phyloP scores from a whole-genome alignment of 108 stramenopile species.

The Nitzschia sp. region DNA sequence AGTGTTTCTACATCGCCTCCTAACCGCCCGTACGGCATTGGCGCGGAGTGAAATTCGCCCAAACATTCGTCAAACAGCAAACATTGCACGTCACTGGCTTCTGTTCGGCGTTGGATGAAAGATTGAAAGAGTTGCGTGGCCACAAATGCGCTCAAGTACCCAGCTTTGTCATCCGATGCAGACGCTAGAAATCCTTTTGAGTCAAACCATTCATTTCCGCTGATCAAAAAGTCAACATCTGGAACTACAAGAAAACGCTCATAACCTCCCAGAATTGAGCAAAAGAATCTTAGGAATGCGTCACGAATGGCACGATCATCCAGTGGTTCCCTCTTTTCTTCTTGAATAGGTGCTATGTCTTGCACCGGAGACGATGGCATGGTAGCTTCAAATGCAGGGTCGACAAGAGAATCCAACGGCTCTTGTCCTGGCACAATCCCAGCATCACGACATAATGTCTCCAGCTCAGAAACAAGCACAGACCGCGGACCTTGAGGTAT shows the following conservation, averaged over 20 bases:
- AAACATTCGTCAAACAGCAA: conserved; percentile 85
- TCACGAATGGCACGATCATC: conserved; percentile 85
- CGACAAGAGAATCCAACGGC: conserved; percentile 65
- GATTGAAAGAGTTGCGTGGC: conserved; percentile 84
- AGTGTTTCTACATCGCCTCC: conserved; percentile 59
- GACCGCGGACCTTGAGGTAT: conserved; percentile 69
- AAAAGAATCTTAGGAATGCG: conserved; percentile 81
- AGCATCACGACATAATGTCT: conserved; percentile 78
- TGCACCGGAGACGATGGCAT: conserved; percentile 45
- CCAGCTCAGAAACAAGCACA: conserved; percentile 71
- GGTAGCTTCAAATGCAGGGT: conserved; percentile 45
- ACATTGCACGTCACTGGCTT: conserved; percentile 84
- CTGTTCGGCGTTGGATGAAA: conserved; percentile 83
- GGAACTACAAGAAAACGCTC: conserved; percentile 82
- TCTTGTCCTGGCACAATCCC: conserved; percentile 82
- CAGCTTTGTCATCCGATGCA: conserved; percentile 49
- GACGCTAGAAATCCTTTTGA: conserved; percentile 70
- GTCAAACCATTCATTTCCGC: conserved; percentile 88
- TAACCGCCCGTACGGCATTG: conserved; percentile 71
- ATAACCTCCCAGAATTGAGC: conserved; percentile 73
- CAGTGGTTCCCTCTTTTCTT: conserved; percentile 48
- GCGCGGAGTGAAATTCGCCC: conserved; percentile 69
- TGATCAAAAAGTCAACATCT: conserved; percentile 80
- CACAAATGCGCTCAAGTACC: conserved; percentile 59
- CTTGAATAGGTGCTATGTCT: conserved; percentile 16